Evolutionary conservation across 2,329 filamentous ascomycete species (phyloP), one percentile per base, ranked within the genome.

Genomic region (Zymoseptoria pseudotritici): DNA sequence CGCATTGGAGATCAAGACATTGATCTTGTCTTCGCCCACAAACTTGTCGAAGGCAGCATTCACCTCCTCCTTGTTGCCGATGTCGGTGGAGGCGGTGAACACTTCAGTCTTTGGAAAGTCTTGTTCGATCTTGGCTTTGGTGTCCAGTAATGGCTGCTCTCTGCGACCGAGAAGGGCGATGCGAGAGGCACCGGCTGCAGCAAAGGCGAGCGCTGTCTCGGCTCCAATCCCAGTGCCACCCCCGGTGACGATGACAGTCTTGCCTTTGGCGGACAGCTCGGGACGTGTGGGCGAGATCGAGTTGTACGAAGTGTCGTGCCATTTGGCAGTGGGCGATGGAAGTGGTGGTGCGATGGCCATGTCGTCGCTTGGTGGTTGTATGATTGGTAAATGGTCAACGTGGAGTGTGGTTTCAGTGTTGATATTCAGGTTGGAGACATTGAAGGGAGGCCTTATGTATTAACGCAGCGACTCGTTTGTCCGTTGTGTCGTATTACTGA

Each of bases 191-290:
- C 78, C 77, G 58, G 79, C 77, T 63, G 69, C 53, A 10, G 78
- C 78, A 56, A 80, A 82, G 62, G 65, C 68, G 22, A 56, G 67
- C 5, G 77, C 77, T 5, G 74, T 80, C 54, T 72, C 75, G 50
- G 71, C 71, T 36, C 79, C 78, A 46, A 82, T 80, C 6, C 78
- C 79, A 10, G 67, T 75, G 3, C 78, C 77, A 0, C 75, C 78
- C 20, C 78, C 79, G 3, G 79, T 81, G 13, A 79, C 63, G 2
- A 79, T 1, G 3, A 79, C 66, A 2, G 65, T 72, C 61, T 78
- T 79, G 54, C 73, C 76, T 58, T 68, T 70, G 53, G 70, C 72
- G 7, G 74, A 77, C 22, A 79, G 70, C 58, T 74, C 74, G 2
- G 78, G 75, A 4, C 72, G 73, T 4, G 66, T 69, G 8, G 77